Conservation (phyloP, 2,329 filamentous ascomycete genomes). For the Diatrype stigma region DNA sequence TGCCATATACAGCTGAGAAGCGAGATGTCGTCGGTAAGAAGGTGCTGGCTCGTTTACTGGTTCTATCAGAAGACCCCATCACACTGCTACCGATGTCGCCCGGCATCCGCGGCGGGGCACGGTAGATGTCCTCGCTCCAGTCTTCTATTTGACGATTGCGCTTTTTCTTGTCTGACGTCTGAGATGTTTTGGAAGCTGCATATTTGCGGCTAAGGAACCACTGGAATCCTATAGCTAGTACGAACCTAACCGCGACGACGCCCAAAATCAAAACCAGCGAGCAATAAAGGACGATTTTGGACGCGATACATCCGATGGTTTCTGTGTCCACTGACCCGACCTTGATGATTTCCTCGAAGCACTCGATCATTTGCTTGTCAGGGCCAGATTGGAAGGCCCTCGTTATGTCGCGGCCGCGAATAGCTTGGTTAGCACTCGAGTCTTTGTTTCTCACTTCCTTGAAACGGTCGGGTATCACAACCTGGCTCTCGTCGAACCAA, state of each 20-base stretch:
- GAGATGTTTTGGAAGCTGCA: constrained; percentile 78
- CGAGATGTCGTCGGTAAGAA: constrained; percentile 92
- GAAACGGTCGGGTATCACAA: constrained; percentile 71
- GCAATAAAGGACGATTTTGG: constrained; percentile 92
- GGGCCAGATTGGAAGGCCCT: constrained; percentile 73
- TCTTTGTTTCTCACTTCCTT: constrained; percentile 70
- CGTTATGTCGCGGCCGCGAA: constrained; percentile 85
- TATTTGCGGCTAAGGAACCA: constrained; percentile 93
- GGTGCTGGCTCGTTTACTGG: constrained; percentile 73
- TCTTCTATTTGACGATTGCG: constrained; percentile 93
- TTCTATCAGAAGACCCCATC: constrained; percentile 60
- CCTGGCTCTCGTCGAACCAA: constrained; percentile 85
- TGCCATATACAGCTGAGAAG: constrained; percentile 85
- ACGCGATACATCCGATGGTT: constrained; percentile 94
- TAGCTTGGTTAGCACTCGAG: constrained; percentile 52
- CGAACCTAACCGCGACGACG: constrained; percentile 80
- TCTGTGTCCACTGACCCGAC: constrained; percentile 95
- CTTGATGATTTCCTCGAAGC: constrained; percentile 89
- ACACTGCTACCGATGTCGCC: constrained; percentile 68
- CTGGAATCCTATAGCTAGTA: constrained; percentile 86
- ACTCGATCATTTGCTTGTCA: constrained; percentile 81
- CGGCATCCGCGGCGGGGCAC: constrained; percentile 75
- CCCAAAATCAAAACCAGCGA: constrained; percentile 88
- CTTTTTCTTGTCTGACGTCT: constrained; percentile 75
- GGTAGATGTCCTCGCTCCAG: constrained; percentile 97